Evolutionary conservation across 2,329 filamentous ascomycete species (phyloP).

Genomic region (Beauveria varroae): DNA sequence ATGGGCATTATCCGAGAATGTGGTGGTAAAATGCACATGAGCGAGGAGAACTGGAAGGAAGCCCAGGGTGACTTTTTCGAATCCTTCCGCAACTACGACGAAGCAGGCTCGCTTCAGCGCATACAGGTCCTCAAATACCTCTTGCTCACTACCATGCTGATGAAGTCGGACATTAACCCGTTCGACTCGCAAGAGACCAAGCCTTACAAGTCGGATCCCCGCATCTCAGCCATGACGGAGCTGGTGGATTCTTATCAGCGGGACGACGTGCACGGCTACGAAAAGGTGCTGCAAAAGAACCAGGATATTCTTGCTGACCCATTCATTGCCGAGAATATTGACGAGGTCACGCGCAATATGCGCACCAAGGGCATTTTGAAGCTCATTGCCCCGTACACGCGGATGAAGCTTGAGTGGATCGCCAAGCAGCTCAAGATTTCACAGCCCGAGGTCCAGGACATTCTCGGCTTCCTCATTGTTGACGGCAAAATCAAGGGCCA

Average conservation of each 20-base stretch:
- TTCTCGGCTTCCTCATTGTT: constrained; percentile 88
- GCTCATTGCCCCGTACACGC: constrained; percentile 88
- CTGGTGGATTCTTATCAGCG: constrained; percentile 94
- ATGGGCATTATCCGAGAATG: constrained; percentile 99
- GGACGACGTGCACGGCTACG: constrained; percentile 88
- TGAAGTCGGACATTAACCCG: constrained; percentile 97
- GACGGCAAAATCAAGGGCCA: constrained; percentile 80
- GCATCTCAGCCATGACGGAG: constrained; percentile 95
- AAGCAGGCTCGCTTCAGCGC: constrained; percentile 89
- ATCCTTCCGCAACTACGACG: constrained; percentile 97
- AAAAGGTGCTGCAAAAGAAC: constrained; percentile 78
- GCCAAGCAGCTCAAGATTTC: constrained; percentile 82
- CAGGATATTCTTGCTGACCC: constrained; percentile 83
- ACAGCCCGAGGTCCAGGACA: constrained; percentile 83
- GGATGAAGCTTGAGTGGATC: constrained; percentile 83
- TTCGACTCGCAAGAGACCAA: constrained; percentile 99
- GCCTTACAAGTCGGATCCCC: constrained; percentile 91
- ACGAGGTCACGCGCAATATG: constrained; percentile 97
- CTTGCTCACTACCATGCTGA: constrained; percentile 93
- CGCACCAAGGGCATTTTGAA: constrained; percentile 92
- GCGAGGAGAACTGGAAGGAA: constrained; percentile 97
- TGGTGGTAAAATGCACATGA: constrained; percentile 99
- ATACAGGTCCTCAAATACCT: constrained; percentile 98
- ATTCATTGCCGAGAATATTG: constrained; percentile 98
- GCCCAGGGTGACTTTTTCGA: constrained; percentile 98